Evolutionary conservation across 371 early-diverging fungal species (phyloP).

Genomic region (Mucor circinelloides): DNA sequence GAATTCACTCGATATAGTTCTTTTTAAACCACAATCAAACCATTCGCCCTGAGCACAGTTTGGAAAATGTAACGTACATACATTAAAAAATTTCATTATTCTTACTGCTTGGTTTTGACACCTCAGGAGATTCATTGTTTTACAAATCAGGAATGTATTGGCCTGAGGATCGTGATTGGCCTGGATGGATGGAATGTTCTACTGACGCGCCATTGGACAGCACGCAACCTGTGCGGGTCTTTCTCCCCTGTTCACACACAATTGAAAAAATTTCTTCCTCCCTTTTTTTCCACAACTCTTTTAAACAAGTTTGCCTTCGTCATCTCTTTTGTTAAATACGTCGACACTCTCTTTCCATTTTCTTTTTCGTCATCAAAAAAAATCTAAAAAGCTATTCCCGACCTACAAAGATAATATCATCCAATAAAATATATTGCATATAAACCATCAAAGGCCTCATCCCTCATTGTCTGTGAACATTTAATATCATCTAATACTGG

Average conservation of each 20-base stretch:
- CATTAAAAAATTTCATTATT: constrained; percentile 1
- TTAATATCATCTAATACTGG: neutral
- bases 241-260: neutral
- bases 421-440: constrained; percentile 28
- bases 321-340: constrained; percentile 28
- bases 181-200: neutral
- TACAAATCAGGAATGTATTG: neutral
- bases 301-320: constrained; percentile 18
- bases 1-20: neutral
- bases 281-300: neutral
- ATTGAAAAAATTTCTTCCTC: neutral
- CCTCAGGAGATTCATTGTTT: neutral
- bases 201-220: neutral
- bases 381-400: constrained; percentile 24
- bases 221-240: neutral
- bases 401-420: constrained; percentile 14
- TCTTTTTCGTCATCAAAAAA: constrained; percentile 38
- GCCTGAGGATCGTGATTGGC: neutral
- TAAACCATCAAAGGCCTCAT: neutral
- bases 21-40: neutral
- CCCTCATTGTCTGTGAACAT: neutral
- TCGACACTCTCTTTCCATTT: constrained; percentile 17
- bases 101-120: neutral
- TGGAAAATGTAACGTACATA: neutral
- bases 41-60: neutral